These are phyloP conservation scores for Aegilops bicornis DNA, from an alignment of 176 grass and related monocot genomes.

Conservation along the genomic window DNA sequence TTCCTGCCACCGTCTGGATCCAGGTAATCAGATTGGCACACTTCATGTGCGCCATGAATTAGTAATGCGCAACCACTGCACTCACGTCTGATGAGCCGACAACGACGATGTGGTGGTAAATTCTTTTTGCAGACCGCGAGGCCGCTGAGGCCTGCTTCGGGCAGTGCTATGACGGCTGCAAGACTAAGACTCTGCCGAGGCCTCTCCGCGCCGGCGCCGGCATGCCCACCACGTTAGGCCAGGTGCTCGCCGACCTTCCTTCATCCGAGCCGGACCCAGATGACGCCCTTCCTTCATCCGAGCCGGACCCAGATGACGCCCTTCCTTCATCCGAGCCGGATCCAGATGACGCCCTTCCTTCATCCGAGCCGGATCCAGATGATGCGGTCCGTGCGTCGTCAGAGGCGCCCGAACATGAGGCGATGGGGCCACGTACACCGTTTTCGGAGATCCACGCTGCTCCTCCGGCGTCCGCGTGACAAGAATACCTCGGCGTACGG, in stretches of 20 bases:
- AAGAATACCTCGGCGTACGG: not conserved
- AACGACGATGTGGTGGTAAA: not conserved
- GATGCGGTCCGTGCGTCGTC: not conserved
- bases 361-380: not conserved
- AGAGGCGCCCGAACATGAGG: not conserved
- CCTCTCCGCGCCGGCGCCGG: conserved; percentile 30
- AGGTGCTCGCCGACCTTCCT: not conserved
- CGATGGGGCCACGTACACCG: not conserved
- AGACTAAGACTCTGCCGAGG: not conserved
- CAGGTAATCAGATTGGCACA: not conserved
- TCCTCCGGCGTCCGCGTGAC: not conserved
- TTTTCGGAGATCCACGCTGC: not conserved
- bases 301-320: not conserved
- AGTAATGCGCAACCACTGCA: not conserved
- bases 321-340: not conserved
- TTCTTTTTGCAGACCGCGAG: conserved; percentile 20
- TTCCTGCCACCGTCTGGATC: not conserved
- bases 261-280: not conserved
- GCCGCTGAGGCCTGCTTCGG: conserved; percentile 24
- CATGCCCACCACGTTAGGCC: not conserved
- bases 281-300: not conserved
- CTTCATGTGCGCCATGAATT: not conserved
- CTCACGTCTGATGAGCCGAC: not conserved
- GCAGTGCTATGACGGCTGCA: conserved; percentile 38
- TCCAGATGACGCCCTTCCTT: not conserved